Conservation (phyloP, 1,284 basidiomycete genomes). For the Xanthoconium separans region DNA sequence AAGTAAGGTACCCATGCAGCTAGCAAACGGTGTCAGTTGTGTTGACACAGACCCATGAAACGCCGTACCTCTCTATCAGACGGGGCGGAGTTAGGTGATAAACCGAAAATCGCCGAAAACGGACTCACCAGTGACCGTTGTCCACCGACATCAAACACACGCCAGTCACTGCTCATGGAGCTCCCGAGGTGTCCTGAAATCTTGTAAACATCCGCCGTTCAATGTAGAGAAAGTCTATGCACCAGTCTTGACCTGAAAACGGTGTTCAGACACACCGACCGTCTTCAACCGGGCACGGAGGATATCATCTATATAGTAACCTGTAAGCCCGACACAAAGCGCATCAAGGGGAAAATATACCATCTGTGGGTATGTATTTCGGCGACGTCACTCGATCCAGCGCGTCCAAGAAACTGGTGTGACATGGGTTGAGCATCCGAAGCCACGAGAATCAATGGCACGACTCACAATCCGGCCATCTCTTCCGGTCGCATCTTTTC, state of each 20-base stretch:
- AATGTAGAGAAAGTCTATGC: constrained; percentile 1
- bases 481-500: constrained; percentile 40
- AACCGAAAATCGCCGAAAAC: background rate
- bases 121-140: constrained; percentile 35
- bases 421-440: background rate
- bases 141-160: constrained; percentile 38
- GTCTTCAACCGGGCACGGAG: constrained; percentile 40
- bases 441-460: background rate
- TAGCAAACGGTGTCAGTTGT: constrained; percentile 11
- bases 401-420: constrained; percentile 43
- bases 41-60: background rate
- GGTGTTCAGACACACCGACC: constrained; percentile 41
- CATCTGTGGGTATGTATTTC: constrained; percentile 45
- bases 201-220: constrained; percentile 2
- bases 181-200: constrained; percentile 28
- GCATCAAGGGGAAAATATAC: constrained; percentile 23
- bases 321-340: background rate
- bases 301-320: constrained; percentile 29
- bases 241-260: constrained; percentile 37
- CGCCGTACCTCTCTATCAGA: constrained; percentile 26
- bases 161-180: constrained; percentile 36
- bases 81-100: background rate
- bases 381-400: constrained; percentile 41
- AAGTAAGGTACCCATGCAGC: constrained; percentile 44
- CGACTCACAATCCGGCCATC: constrained; percentile 40